phyloP scores from a whole-genome alignment of 2,329 filamentous ascomycete species.

The Teratosphaeria zuluensis region DNA sequence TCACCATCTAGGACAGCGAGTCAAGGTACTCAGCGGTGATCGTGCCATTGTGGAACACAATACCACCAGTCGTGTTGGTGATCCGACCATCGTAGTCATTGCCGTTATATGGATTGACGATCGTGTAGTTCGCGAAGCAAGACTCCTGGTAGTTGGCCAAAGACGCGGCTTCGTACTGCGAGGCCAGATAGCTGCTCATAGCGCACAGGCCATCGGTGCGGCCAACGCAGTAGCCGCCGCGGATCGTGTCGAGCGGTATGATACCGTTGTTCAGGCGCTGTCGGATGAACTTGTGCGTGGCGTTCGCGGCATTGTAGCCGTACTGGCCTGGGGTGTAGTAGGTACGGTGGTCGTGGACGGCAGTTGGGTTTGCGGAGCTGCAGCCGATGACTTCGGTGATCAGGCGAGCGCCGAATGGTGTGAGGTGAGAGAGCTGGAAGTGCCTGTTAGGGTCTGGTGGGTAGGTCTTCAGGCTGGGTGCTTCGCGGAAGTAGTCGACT shows the following conservation, averaged over 20 bases:
- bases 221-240: conserved; percentile 35
- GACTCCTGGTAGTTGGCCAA: conserved; percentile 39
- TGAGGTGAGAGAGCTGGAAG: conserved; percentile 43
- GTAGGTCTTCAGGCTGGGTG: conserved; percentile 34
- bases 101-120: conserved; percentile 28
- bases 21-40: conserved; percentile 12
- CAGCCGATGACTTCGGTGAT: conserved; percentile 49
- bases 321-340: conserved; percentile 37
- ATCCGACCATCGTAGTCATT: conserved; percentile 34
- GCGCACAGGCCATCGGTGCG: conserved; percentile 39
- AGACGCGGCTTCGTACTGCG: conserved; percentile 30
- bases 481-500: conserved; percentile 44
- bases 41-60: conserved; percentile 11
- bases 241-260: conserved; percentile 38
- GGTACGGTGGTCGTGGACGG: conserved; percentile 30
- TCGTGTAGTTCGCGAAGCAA: conserved; percentile 41
- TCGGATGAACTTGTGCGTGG: conserved; percentile 39
- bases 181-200: conserved; percentile 32
- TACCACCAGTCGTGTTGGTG: conserved; percentile 11
- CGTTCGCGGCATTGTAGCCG: conserved; percentile 33
- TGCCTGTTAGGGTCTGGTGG: conserved; percentile 36
- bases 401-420: conserved; percentile 46
- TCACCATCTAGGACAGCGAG: not conserved
- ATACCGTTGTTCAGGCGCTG: conserved; percentile 43
- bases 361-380: conserved; percentile 28